Evolutionary conservation across 257 asterid species (phyloP).

Genomic region (Coffea canephora): DNA sequence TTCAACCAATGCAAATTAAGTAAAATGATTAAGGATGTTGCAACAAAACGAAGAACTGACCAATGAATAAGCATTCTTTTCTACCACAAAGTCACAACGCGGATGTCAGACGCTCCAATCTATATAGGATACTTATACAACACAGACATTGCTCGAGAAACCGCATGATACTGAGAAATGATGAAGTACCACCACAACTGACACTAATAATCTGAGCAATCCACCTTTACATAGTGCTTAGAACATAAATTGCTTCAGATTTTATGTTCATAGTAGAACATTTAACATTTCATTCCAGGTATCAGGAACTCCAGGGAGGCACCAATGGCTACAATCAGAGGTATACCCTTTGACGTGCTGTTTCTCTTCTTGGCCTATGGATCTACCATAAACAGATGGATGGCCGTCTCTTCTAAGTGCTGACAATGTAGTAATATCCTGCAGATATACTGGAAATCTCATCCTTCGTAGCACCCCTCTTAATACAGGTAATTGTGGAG

Average conservation of each 20-base stretch:
- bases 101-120: background rate
- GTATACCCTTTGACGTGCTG: slow-evolving; percentile 36
- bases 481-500: slow-evolving; percentile 49
- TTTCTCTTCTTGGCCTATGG: slow-evolving; percentile 45
- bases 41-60: background rate
- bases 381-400: slow-evolving; percentile 71
- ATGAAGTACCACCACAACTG: background rate
- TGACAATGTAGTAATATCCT: slow-evolving; percentile 64
- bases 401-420: slow-evolving; percentile 72
- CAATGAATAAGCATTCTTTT: background rate
- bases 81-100: background rate
- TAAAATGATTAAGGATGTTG: background rate
- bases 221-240: background rate
- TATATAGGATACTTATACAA: background rate
- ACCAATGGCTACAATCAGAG: slow-evolving; percentile 91
- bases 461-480: slow-evolving; percentile 47
- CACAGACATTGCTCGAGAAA: background rate
- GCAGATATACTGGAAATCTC: slow-evolving; percentile 66
- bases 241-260: background rate
- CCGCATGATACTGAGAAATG: background rate
- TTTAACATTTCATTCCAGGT: slow-evolving; percentile 75
- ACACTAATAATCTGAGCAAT: background rate
- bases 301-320: slow-evolving; percentile 95
- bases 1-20: background rate
- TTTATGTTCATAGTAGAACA: slow-evolving; percentile 42